Evolutionary conservation across 2,329 filamentous ascomycete species (phyloP).

Genomic region (Helicocarpus griseus): DNA sequence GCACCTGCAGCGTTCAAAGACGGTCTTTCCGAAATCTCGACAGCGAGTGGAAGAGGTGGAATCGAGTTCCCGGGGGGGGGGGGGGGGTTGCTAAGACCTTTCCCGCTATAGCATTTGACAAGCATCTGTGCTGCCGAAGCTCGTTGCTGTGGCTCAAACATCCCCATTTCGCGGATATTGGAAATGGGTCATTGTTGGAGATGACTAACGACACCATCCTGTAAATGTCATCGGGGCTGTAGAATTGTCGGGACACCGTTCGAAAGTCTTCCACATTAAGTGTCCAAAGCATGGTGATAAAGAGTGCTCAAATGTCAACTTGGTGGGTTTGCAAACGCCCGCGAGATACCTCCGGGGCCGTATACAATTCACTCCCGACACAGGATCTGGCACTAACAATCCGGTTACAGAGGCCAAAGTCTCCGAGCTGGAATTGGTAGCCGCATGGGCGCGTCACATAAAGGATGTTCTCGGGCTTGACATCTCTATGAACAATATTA

Average conservation of each 20-base stretch:
- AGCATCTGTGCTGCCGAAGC: neutral
- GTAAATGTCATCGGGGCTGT: neutral
- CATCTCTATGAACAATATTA: slow-evolving; percentile 82
- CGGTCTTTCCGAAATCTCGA: neutral
- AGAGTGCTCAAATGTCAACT: slow-evolving; percentile 1
- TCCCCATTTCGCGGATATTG: neutral
- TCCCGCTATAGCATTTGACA: neutral
- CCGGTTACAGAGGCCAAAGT: neutral
- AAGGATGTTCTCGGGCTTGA: slow-evolving; percentile 91
- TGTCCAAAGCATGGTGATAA: neutral
- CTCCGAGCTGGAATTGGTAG: neutral
- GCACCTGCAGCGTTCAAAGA: neutral
- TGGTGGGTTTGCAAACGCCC: neutral
- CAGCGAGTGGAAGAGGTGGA: neutral
- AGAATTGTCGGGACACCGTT: neutral
- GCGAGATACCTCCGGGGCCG: neutral
- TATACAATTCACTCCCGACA: neutral
- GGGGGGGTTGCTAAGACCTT: neutral
- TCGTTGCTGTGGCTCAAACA: neutral
- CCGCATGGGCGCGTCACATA: neutral
- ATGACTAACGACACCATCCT: neutral
- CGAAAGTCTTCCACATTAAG: no score
- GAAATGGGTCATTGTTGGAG: neutral
- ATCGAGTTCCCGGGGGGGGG: neutral
- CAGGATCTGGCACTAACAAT: neutral